Base-by-base conservation (phyloP, 2,329 filamentous ascomycete genomes). In the Atkinsonella texensis region DNA sequence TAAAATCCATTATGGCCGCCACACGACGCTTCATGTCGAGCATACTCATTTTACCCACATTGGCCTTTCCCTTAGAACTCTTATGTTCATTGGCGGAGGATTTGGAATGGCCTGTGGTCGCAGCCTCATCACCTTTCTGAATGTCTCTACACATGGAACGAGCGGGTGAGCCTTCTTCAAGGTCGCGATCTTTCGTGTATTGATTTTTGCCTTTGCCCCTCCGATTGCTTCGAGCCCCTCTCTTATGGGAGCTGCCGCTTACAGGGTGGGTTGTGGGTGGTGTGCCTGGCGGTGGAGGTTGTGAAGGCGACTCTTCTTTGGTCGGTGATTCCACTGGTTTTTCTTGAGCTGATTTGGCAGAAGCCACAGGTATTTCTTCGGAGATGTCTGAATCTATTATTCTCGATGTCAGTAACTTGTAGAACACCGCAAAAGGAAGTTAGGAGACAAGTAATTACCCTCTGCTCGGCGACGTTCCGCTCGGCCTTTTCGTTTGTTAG, bases 1-100 rank as follows among this genome's bases (percentile, higher is more conserved):
- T 95, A 62, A 91, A 96, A 59, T 93, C 89, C 53, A 95, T 76
- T 63, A 96, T 94, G 18, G 80, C 85, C 4, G 86, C 80, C 6
- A 90, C 88, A 10, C 89, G 84, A 57, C 87, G 81, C 68, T 87
- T 88, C 81, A 95, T 89, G 63, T 95, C 89, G 54, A 84, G 84
- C 83, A 94, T 87, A 31, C 83, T 90, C 52, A 89, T 80, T 65
- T 87, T 89, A 58, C 77, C 78, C 48, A 74, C 72, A 52, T 71
- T 59, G 3, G 61, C 66, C 59, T 78, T 78, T 33, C 71, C 69
- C 60, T 79, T 81, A 53, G 72, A 71, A 58, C 64, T 62, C 46
- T 83, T 84, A 57, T 74, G 68, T 46, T 80, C 74, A 45, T 69
- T 64, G 32, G 68, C 48, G 2, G 56, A 57, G 47, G 55, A 58